A percentile compares a stretch with the other conserved stretches of the same genome.
Conservation (phyloP, 768 basidiomycete genomes). For the Tulasnella sp. region DNA sequence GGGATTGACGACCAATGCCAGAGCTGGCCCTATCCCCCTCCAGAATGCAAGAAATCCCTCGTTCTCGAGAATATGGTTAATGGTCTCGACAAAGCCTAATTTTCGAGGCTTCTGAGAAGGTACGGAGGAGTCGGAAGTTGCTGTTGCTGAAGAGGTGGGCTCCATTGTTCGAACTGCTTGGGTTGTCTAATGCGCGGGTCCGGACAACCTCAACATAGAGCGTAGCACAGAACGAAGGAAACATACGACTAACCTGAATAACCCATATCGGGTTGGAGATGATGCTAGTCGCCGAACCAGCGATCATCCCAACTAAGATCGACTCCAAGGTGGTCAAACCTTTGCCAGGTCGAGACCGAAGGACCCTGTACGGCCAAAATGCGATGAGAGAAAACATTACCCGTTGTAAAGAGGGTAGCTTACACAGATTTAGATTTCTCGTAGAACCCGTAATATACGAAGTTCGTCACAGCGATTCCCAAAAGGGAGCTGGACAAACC, state of each 20-base stretch:
- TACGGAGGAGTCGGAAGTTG: slow-evolving; percentile 13
- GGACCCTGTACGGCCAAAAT: slow-evolving; percentile 1
- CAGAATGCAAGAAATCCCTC: slow-evolving; percentile 82
- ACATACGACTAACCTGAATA: slow-evolving; percentile 44
- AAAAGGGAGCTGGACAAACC: slow-evolving; percentile 81
- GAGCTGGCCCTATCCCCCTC: slow-evolving; percentile 90
- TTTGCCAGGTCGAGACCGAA: slow-evolving; percentile 41
- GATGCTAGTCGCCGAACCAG: slow-evolving; percentile 84
- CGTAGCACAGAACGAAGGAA: background rate
- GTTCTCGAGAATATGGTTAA: slow-evolving; percentile 63
- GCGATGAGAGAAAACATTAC: background rate
- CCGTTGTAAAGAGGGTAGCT: background rate
- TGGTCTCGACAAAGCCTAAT: slow-evolving; percentile 62
- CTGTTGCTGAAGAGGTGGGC: slow-evolving; percentile 32
- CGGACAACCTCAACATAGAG: background rate
- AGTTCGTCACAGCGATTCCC: slow-evolving; percentile 92
- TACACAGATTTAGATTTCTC: slow-evolving; percentile 56
- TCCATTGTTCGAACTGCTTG: slow-evolving; percentile 66
- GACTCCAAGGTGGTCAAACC: slow-evolving; percentile 82
- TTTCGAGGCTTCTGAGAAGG: slow-evolving; percentile 42
- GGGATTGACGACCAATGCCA: slow-evolving; percentile 90
- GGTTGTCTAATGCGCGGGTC: slow-evolving; percentile 52
- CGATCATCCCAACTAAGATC: slow-evolving; percentile 81
- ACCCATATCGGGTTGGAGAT: slow-evolving; percentile 97
- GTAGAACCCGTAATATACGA: slow-evolving; percentile 92